Evolutionary conservation across 768 basidiomycete species (phyloP), one percentile per base, ranked within the genome.

Genomic region (Cystobasidium ongulense): DNA sequence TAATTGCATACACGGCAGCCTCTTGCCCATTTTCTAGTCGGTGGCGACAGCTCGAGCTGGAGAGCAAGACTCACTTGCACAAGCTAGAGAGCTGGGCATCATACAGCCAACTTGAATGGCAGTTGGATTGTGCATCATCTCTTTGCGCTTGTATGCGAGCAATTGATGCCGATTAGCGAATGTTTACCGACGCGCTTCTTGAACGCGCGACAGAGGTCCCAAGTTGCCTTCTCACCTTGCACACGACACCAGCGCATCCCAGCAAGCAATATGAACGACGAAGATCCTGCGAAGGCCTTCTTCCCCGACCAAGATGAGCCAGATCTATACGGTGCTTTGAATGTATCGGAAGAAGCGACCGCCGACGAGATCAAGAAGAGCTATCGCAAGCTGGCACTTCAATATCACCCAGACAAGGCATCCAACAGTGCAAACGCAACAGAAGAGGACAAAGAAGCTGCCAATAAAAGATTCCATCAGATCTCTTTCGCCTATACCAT

Each of bases 401-500:
- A 85, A 59, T 86, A 86, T 80, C 94, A 98, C 77, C 95, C 95
- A 7, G 95, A 99, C 83, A 97, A 96, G 79, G 29, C 29, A 43
- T 5, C 27, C 21, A 50, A 50, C 46, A 50, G 46, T 50, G 13
- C 72, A 36, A 64, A n/a, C 74, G 25, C 33, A 7, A 84, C 87
- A 31, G 82, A 81, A 61, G 87, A 88, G 35, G 86, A 86, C 29
- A 88, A 87, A 80, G 85, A 86, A 38, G 85, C 86, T 76, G 88
- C 89, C 78, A 87, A 86, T n/a, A 84, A 81, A 76, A 89, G 89
- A 81, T 95, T 97, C 80, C 91, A 92, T 77, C 78, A 80, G 75
- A 86, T 98, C 76, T 92, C 95, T 0, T 97, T 94, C 79, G 91
- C 95, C 11, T 99, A 96, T 81, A 85, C 91, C 0, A 88, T 98